Evolutionary conservation across 768 basidiomycete species (phyloP).

Genomic region (Strobilomyces dryophilus): DNA sequence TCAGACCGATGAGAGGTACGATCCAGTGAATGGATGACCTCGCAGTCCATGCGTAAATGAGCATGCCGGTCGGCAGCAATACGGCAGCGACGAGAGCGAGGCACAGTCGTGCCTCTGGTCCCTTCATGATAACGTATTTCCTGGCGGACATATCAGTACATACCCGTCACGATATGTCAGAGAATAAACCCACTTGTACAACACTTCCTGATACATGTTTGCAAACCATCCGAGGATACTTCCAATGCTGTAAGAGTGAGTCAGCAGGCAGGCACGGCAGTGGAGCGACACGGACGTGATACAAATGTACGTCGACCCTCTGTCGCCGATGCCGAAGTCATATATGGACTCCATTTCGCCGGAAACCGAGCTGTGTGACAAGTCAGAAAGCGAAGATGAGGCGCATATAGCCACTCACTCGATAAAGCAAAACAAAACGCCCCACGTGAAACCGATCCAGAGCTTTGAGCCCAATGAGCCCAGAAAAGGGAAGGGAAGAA

Average conservation of each 20-base stretch:
- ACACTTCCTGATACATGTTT: slow-evolving; percentile 44
- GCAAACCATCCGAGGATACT: slow-evolving; percentile 44
- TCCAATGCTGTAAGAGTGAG: slow-evolving; percentile 43
- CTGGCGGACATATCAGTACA: slow-evolving; percentile 12
- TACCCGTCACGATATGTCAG: neutral
- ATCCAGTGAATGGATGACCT: slow-evolving; percentile 57
- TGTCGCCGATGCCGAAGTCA: slow-evolving; percentile 52
- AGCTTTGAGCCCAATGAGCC: slow-evolving; percentile 39
- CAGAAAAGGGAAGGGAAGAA: neutral
- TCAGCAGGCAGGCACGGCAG: neutral
- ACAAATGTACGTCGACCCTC: slow-evolving; percentile 56
- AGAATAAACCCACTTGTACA: slow-evolving; percentile 41
- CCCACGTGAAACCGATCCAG: slow-evolving; percentile 78
- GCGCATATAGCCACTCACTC: slow-evolving; percentile 36
- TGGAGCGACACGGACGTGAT: slow-evolving; percentile 42
- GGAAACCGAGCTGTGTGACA: slow-evolving; percentile 44
- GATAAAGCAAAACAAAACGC: slow-evolving; percentile 64
- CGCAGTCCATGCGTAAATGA: slow-evolving; percentile 72
- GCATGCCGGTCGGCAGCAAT: slow-evolving; percentile 55
- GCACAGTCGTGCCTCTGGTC: slow-evolving; percentile 60
- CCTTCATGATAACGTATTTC: slow-evolving; percentile 29
- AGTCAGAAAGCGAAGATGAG: slow-evolving; percentile 2
- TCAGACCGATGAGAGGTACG: slow-evolving; percentile 30
- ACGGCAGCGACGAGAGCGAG: slow-evolving; percentile 51
- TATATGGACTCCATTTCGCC: slow-evolving; percentile 56